Evolutionary conservation across 2,329 filamentous ascomycete genomes (phyloP).

Genomic region (Arachnopeziza araneosa): DNA sequence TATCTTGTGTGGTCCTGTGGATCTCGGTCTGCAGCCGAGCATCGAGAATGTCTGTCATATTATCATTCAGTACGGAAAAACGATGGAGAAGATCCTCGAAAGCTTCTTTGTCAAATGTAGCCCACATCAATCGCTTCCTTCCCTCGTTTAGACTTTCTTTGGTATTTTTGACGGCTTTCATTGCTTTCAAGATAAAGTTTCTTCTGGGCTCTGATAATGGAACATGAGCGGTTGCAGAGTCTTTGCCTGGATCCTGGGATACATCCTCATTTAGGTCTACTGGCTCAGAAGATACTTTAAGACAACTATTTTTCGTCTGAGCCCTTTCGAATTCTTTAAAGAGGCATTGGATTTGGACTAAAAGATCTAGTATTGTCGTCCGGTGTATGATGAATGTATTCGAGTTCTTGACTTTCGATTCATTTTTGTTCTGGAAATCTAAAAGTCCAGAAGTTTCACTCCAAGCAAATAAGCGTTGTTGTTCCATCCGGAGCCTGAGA

Average conservation of each 20-base stretch:
- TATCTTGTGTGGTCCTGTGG: constrained; percentile 42
- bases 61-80: constrained; percentile 42
- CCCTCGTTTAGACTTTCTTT: constrained; percentile 16
- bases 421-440: constrained; percentile 36
- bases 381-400: constrained; percentile 45
- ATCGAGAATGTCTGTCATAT: constrained; percentile 43
- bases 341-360: constrained; percentile 42
- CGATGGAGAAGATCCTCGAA: constrained; percentile 34
- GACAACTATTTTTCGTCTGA: constrained; percentile 35
- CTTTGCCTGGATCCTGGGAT: constrained; percentile 35
- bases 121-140: constrained; percentile 36
- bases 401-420: constrained; percentile 39
- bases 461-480: constrained; percentile 45
- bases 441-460: constrained; percentile 44
- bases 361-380: constrained; percentile 43
- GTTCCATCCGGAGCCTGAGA: constrained; percentile 43
- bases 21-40: constrained; percentile 43
- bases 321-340: constrained; percentile 42
- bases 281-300: constrained; percentile 33
- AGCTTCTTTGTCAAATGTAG: constrained; percentile 40
- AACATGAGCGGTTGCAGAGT: constrained; percentile 40
- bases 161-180: constrained; percentile 35
- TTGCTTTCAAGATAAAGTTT: constrained; percentile 41
- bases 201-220: constrained; percentile 38
- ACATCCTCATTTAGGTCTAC: constrained; percentile 19